phyloP scores from a whole-genome alignment of 768 basidiomycete species.

The Hebeloma cylindrosporum region DNA sequence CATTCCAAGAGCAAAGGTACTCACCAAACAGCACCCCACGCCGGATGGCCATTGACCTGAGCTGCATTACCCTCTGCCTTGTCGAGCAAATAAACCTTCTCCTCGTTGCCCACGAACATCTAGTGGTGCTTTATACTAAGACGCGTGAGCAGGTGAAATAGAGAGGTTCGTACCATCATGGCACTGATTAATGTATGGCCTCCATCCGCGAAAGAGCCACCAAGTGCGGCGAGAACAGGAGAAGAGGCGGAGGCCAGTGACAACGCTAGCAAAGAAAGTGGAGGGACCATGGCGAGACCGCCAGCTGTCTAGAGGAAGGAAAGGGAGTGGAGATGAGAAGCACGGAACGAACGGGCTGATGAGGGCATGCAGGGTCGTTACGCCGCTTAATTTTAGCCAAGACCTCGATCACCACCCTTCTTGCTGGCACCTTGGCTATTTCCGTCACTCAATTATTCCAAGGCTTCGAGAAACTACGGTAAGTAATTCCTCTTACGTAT shows the following conservation, averaged over 20 bases:
- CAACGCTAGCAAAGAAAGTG: conserved; percentile 42
- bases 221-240: conserved; percentile 33
- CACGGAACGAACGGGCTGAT: too few relatives aligned
- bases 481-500: too few relatives aligned
- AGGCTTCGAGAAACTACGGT: too few relatives aligned
- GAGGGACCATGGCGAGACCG: conserved; percentile 18
- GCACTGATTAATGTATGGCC: conserved; percentile 49
- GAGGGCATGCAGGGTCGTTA: too few relatives aligned
- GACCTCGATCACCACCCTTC: too few relatives aligned
- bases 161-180: conserved; percentile 44
- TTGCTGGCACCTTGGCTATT: too few relatives aligned
- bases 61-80: conserved; percentile 81
- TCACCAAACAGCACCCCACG: conserved; percentile 72
- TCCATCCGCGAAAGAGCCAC: conserved; percentile 46
- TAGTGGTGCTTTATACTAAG: conserved; percentile 21
- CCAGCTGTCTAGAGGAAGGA: conserved; percentile 13
- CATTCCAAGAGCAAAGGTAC: conserved; percentile 9
- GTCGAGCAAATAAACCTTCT: conserved; percentile 88
- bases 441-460: too few relatives aligned
- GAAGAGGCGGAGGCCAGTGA: conserved; percentile 37
- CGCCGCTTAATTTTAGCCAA: too few relatives aligned
- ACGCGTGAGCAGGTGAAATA: conserved; percentile 5
- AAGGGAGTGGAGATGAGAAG: conserved; percentile 12
- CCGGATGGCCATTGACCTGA: conserved; percentile 66
- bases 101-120: conserved; percentile 79